Conservation (phyloP, 2,329 filamentous ascomycete species). For the Emmonsiellopsis sp. region DNA sequence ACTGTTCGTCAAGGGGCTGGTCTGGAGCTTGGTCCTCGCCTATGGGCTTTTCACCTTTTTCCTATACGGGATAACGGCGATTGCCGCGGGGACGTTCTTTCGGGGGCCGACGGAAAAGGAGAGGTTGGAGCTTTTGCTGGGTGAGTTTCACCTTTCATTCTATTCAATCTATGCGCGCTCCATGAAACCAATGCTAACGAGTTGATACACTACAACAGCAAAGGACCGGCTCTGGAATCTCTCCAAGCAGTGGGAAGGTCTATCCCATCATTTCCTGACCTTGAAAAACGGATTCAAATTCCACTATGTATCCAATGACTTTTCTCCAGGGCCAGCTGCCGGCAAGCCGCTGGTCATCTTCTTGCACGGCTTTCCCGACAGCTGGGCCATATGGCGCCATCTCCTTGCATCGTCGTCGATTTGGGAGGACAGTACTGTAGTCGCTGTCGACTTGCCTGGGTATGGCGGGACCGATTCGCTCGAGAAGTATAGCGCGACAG, state of each 20-base stretch:
- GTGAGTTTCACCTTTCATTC: slow-evolving; percentile 18
- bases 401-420: slow-evolving; percentile 35
- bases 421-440: slow-evolving; percentile 34
- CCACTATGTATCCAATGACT: slow-evolving; percentile 44
- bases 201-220: slow-evolving; percentile 26
- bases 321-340: background rate
- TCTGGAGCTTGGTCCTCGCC: slow-evolving; percentile 13
- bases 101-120: slow-evolving; percentile 30
- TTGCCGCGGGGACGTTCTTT: slow-evolving; percentile 29
- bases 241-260: slow-evolving; percentile 35
- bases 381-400: slow-evolving; percentile 46
- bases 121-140: slow-evolving; percentile 30
- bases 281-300: slow-evolving; percentile 42
- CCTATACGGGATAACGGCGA: slow-evolving; percentile 22
- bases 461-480: slow-evolving; percentile 50
- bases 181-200: background rate
- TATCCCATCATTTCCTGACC: slow-evolving; percentile 45
- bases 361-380: slow-evolving; percentile 53
- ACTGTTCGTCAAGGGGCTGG: slow-evolving; percentile 13
- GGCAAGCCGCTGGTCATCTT: slow-evolving; percentile 42
- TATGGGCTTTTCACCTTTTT: slow-evolving; percentile 30
- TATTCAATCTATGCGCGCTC: background rate
- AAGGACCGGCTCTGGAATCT: slow-evolving; percentile 48
- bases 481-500: slow-evolving; percentile 40
- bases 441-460: slow-evolving; percentile 51